These are phyloP conservation scores for Aureobasidium melanogenum DNA, from an alignment of 2,329 filamentous ascomycete genomes.

Conservation along the genomic window DNA sequence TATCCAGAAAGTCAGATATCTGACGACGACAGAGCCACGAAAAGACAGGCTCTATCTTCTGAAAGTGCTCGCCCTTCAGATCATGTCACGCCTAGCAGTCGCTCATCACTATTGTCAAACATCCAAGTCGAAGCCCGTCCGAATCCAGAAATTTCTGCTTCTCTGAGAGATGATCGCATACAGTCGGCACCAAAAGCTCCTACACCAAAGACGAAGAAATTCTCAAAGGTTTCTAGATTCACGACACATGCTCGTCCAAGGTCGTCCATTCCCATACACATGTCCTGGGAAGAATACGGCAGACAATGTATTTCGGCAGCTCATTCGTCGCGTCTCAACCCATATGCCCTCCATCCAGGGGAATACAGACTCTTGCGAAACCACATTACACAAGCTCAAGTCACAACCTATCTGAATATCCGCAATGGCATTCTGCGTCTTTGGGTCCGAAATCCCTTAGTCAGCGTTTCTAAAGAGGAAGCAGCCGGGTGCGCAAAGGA, in stretches of 20 bases:
- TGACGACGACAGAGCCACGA: conserved; percentile 3
- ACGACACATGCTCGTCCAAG: conserved; percentile 21
- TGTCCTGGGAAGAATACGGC: conserved; percentile 72
- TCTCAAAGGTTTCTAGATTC: conserved; percentile 7
- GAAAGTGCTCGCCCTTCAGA: not conserved
- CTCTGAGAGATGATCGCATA: not conserved
- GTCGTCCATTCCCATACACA: conserved; percentile 70
- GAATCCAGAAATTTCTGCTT: not conserved
- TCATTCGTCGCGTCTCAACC: conserved; percentile 79
- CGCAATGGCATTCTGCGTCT: conserved; percentile 86
- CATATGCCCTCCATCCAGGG: conserved; percentile 75
- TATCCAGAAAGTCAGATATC: conserved; percentile 8
- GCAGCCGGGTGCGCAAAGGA: conserved; percentile 87
- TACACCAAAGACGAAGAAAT: conserved; percentile 3
- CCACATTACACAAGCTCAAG: conserved; percentile 78
- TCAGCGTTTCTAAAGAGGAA: conserved; percentile 72
- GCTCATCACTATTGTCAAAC: not conserved
- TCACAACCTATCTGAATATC: conserved; percentile 93
- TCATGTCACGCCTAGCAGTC: not conserved
- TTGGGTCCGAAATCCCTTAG: conserved; percentile 80
- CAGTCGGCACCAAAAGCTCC: not conserved
- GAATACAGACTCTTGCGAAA: conserved; percentile 75
- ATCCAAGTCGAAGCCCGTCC: not conserved
- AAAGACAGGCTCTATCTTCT: conserved; percentile 12
- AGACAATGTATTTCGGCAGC: conserved; percentile 83